Base-by-base conservation (phyloP, 352 stramenopile genomes). In the Plasmopara viticola region DNA sequence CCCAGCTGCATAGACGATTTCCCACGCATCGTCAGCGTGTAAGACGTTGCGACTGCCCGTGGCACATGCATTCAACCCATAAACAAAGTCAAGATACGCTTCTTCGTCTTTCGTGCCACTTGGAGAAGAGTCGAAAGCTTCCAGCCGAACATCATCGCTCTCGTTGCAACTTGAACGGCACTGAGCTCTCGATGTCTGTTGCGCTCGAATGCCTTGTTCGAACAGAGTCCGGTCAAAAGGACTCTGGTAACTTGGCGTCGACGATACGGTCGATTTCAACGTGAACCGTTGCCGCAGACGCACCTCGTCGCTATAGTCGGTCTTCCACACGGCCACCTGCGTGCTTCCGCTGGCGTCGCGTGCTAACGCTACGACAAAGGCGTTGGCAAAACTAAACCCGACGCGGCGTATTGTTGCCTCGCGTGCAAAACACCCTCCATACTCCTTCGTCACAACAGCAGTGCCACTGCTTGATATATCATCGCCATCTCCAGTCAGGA, bases 1-100 rank as follows among this genome's bases (percentile, higher is more conserved):
- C 4, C 83, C 88, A 12, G 81, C 76, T 0, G 75, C 62, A 60
- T 94, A 96, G 6, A 95, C 74, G 39, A 95, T 86, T 30, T 87
- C 81, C 60, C 67, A 85, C 4, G 68, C 58, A 48, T 87, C 70
- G 41, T 84, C 74, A n/a, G 72, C 84, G 39, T 86, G 88, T 31
- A 73, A 76, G 13, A 90, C 62, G 46, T 90, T 87, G 58, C 81
- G 87, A 44, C 76, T 84, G 0, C 60, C 72, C 4, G 68, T 72
- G 25, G 68, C 72, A 4, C 78, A 61, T 9, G 67, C 29, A 30
- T 87, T 90, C 35, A 86, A 52, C 6, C 87, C 86, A 45, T 93
- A 91, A 8, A 92, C 62, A 57, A 86, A 94, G 20, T 86, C 75
- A 4, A 95, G 56, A 17, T 72, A 62, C 7, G 89, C 61, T 10